Percentiles rank a stretch among this genome's conserved stretches.
phyloP scores from a whole-genome alignment of 2,329 filamentous ascomycete species.

The Pseudonectria buxi region DNA sequence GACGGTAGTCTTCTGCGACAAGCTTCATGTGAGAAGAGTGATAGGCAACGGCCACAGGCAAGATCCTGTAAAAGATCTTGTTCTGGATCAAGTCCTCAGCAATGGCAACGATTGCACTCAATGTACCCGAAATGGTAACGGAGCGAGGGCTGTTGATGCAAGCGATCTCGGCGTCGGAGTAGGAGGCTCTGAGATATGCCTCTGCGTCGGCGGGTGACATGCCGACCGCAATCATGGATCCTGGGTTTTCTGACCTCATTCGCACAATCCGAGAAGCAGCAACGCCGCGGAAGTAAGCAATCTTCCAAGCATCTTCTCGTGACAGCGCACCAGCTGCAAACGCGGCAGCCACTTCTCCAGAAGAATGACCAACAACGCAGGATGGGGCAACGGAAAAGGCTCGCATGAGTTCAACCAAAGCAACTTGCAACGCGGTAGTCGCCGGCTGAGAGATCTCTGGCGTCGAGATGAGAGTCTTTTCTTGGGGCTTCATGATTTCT shows the following conservation, averaged over 20 bases:
- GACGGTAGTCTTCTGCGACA: constrained; percentile 30
- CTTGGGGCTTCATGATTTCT: constrained; percentile 27
- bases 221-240: constrained; percentile 37
- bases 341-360: constrained; percentile 41
- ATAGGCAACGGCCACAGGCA: constrained; percentile 35
- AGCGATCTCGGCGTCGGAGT: constrained; percentile 28
- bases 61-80: constrained; percentile 27
- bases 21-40: constrained; percentile 39
- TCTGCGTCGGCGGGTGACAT: constrained; percentile 24
- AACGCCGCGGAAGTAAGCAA: constrained; percentile 36
- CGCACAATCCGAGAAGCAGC: constrained; percentile 24
- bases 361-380: constrained; percentile 38
- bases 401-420: constrained; percentile 33
- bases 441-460: constrained; percentile 35
- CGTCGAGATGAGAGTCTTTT: constrained; percentile 23
- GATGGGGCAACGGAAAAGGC: constrained; percentile 26
- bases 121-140: constrained; percentile 37
- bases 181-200: constrained; percentile 18
- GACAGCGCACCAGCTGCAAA: constrained; percentile 32
- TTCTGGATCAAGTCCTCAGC: constrained; percentile 24
- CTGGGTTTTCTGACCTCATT: constrained; percentile 23
- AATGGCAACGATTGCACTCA: constrained; percentile 24
- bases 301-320: constrained; percentile 32
- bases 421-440: constrained; percentile 36
- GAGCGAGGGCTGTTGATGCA: constrained; percentile 39